phyloP scores from a whole-genome alignment of 768 basidiomycete species.

The Chlorophyllum brunneum region DNA sequence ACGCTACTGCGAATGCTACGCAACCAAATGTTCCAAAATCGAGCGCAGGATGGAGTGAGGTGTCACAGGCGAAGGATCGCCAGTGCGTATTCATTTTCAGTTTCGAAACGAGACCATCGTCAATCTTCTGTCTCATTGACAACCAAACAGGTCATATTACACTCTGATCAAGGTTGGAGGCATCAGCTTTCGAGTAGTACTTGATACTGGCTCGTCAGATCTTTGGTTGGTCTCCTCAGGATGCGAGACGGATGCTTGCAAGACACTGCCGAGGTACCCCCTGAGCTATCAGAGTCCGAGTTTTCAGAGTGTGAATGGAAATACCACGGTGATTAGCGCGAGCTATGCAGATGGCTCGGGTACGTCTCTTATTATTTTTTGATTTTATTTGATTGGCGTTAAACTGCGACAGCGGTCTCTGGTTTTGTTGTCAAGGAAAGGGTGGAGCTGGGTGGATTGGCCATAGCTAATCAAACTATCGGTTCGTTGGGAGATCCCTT shows the following conservation, averaged over 20 bases:
- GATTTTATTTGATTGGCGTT: not conserved
- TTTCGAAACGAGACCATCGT: too few relatives aligned
- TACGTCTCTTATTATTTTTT: constrained; percentile 29
- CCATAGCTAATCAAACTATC: constrained; percentile 57
- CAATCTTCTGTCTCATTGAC: constrained; percentile 14
- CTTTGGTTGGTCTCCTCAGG: constrained; percentile 67
- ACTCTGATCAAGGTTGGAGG: constrained; percentile 54
- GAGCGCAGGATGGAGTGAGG: constrained; percentile 36
- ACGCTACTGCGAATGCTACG: not conserved
- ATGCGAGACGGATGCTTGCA: constrained; percentile 55
- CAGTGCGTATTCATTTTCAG: constrained; percentile 28
- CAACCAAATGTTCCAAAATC: constrained; percentile 16
- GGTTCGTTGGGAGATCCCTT: constrained; percentile 39
- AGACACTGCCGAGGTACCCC: constrained; percentile 64
- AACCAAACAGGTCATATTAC: constrained; percentile 58
- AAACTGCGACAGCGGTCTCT: constrained; percentile 42
- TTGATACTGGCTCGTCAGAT: constrained; percentile 76
- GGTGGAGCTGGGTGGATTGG: constrained; percentile 56
- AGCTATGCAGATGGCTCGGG: constrained; percentile 69
- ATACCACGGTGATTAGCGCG: constrained; percentile 54
- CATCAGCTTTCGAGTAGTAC: constrained; percentile 61
- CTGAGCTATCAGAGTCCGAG: constrained; percentile 62
- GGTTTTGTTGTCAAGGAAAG: constrained; percentile 73
- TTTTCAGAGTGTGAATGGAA: constrained; percentile 57
- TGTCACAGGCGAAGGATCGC: constrained; percentile 44